Base-by-base conservation (phyloP, 2,329 filamentous ascomycete species). In the Trichophyton mentagrophytes region DNA sequence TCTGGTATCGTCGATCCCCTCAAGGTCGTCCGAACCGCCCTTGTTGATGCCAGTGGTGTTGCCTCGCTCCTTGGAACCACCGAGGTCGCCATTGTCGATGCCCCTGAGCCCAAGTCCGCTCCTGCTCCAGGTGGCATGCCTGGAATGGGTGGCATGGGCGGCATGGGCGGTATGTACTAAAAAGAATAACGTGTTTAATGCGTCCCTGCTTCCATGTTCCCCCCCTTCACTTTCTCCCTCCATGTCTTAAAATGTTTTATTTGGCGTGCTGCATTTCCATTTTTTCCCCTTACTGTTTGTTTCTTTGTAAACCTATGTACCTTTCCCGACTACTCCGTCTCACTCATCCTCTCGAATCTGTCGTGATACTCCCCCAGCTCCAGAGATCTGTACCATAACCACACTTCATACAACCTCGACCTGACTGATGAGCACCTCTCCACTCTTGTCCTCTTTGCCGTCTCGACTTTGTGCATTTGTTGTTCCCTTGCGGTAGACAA, bases 1-100 rank as follows among this genome's bases (percentile, higher is more conserved):
- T 85, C 90, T 67, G 93, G 93, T 87, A 99, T 99, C 76, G 88
- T 99, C 63, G 93, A 99, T 76, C 93, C 93, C 66, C 88, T 99
- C 83, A 99, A 99, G 88, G 93, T 99, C 69, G 93, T 99, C 72
- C 90, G 93, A 71, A 99, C 93, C 65, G 92, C 90, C 71, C 86
- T 99, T 62, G 84, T 91, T 71, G 93, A 99, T 70, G 93, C 93
- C 69, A 92, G 87, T 72, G 93, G 93, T 78, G 93, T 99, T 69
- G 93, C 93, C 60, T 97, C 92, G 60, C 85, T 99, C 64, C 88
- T 99, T 64, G 93, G 93, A 73, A 99, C 93, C 66, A 99, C 93
- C 63, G 93, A 99, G 80, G 93, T 97, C 61, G 91, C 93, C 67
- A 96, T 99, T 66, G 91, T 96, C 58, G 93, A 99, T 75, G 93